Percentiles rank a stretch among this genome's conserved stretches.
phyloP scores from a whole-genome alignment of 345 rosid genomes.

The Eucalyptus urophylla region DNA sequence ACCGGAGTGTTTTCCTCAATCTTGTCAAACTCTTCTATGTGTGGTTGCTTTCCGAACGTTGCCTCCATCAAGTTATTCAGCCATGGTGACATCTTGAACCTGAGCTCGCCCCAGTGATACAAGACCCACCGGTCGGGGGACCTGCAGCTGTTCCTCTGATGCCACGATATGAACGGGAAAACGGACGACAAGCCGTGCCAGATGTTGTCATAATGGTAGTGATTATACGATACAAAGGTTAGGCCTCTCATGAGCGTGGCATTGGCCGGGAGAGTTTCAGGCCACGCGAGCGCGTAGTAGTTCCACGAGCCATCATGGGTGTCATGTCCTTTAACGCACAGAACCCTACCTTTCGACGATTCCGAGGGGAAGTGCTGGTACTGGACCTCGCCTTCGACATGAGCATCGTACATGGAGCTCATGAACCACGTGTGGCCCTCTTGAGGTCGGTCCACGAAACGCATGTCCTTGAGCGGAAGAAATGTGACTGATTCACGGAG shows the following conservation, averaged over 20 bases:
- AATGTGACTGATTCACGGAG: constrained; percentile 24
- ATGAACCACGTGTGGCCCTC: constrained; percentile 37
- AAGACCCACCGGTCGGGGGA: constrained; percentile 50
- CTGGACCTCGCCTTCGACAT: constrained; percentile 45
- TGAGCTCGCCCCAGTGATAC: constrained; percentile 67
- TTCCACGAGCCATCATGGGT: constrained; percentile 70
- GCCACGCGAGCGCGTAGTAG: constrained; percentile 60
- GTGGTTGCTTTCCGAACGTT: constrained; percentile 13
- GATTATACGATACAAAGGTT: constrained; percentile 58
- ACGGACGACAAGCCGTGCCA: constrained; percentile 62
- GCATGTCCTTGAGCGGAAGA: constrained; percentile 28
- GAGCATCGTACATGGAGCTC: constrained; percentile 52
- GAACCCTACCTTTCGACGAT: constrained; percentile 27
- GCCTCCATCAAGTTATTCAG: constrained; percentile 25
- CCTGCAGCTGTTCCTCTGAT: constrained; percentile 25
- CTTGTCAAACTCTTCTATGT: constrained; percentile 16
- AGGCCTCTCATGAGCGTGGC: constrained; percentile 34
- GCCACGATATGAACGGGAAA: constrained; percentile 59
- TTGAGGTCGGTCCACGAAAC: constrained; percentile 11
- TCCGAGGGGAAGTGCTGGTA: constrained; percentile 55
- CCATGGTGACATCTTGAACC: constrained; percentile 42
- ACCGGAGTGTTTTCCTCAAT: constrained; percentile 10
- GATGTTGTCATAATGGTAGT: constrained; percentile 44
- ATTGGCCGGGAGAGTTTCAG: constrained; percentile 34
- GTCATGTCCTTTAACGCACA: constrained; percentile 50